Base-by-base conservation (phyloP, 2,329 filamentous ascomycete species). In the Colletotrichum graminicola region DNA sequence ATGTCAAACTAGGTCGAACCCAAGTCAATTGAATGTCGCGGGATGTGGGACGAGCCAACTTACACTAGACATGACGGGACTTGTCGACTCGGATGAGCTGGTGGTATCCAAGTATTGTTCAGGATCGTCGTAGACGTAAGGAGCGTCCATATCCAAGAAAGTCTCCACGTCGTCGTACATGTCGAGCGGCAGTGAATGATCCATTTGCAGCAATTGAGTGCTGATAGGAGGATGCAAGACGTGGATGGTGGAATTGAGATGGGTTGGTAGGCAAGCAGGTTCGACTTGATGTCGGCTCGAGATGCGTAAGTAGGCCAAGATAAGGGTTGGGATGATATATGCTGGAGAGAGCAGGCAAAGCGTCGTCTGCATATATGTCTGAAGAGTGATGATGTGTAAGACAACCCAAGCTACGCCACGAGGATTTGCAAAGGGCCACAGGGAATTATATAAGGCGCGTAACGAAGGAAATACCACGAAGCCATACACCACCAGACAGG, bases 71-170 rank as follows among this genome's bases (percentile, higher is more conserved):
- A 74, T 74, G 51, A 74, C 68, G 21, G 74, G 72, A 26, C 73
- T 74, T 29, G 73, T 73, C 1, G 70, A 68, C 60, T 74, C 70
- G n/a, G 73, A 75, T n/a, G 73, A 75, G 49, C 69, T 64, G 12
- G 73, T 47, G 11, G 70, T 74, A 45, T 74, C 73, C 29, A 72
- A 39, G 39, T 67, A 71, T 23, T 73, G 67, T 16, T 73, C 71
- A 5, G 59, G 41, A 32, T 74, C 73, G n/a, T 73, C 68, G 34
- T 74, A 74, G 12, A 66, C 63, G 49, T 74, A 74, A 11, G 68
- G 72, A n/a, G 66, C 71, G 8, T 74, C 73, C 41, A 74, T 59
- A 14, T 74, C 73, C 45, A 74, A 45, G 51, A 74, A 72, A 23
- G 66, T 63, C 29, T 73, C 68, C 61, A 73, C 69, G 43, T 74